Evolutionary conservation across 352 stramenopile species (phyloP), one percentile per base, ranked within the genome.

Genomic region (Pythium rishiriense): DNA sequence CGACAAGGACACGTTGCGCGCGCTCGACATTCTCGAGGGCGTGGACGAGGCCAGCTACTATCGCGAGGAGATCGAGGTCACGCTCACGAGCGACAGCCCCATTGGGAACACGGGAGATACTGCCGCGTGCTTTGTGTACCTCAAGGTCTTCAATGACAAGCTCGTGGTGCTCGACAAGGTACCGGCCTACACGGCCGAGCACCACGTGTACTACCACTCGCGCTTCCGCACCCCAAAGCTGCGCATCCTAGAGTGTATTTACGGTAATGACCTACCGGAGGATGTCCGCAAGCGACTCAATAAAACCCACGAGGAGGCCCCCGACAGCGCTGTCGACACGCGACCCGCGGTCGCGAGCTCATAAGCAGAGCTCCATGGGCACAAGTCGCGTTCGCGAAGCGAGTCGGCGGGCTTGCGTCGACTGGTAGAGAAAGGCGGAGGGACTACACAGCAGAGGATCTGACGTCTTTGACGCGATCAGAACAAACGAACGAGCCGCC

Each of bases 1-100:
- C 1, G 85, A 93, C 47, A 52, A 63, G 4, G 78, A 86, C 41
- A 72, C 68, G 12, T 46, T 94, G 24, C 64, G 72, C 25, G 82
- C 75, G 28, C 73, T 93, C 29, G 86, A 95, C 31, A 78, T 93
- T 22, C 74, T 95, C 49, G 86, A 95, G 66, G 78, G 75, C 48
- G 82, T 93, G 6, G 78, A 79, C 28, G 74, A 85, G 39, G 73
- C 76, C 15, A 90, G 85, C 35, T 92, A 95, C 49, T 43, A 78
- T 61, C 78, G 83, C 22, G 82, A 92, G 43, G 62, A 79, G 56
- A 82, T 91, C 41, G 73, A 73, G 9, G 78, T 92, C 47, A 72
- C 70, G 64, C 54, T 86, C 54, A 67, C 83, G 48, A 56, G 24
- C 19, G 74, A 76, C 22, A 24, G 10, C 22, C 45, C 37, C 25